Conservation (phyloP, 306 rosid species). For the Sicyos baderoa region DNA sequence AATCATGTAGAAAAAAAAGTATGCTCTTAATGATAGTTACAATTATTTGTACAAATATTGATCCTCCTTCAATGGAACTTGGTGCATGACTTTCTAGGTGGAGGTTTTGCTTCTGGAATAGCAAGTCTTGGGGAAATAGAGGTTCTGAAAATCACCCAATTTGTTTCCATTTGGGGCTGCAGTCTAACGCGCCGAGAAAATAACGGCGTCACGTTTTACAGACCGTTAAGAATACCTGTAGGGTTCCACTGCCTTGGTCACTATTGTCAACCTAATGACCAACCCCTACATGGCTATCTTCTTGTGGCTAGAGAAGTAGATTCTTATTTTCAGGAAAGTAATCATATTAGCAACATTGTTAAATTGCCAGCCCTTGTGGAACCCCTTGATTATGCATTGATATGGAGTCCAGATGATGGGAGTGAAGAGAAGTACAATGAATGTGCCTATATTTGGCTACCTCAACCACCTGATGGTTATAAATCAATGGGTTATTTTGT, state of each 20-base stretch:
- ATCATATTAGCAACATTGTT: constrained; percentile 15
- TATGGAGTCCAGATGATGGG: constrained; percentile 54
- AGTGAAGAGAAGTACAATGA: constrained; percentile 29
- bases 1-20: no score
- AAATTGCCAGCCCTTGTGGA: constrained; percentile 43
- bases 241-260: constrained; percentile 70
- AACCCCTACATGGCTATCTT: constrained; percentile 56
- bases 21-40: not conserved
- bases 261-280: constrained; percentile 53
- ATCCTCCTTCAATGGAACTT: not conserved
- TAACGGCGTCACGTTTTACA: constrained; percentile 49
- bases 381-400: constrained; percentile 61
- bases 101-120: constrained; percentile 64
- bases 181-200: constrained; percentile 28
- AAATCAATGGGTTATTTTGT: constrained; percentile 65
- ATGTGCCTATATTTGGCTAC: constrained; percentile 68
- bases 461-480: constrained; percentile 76
- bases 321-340: constrained; percentile 24
- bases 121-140: constrained; percentile 65
- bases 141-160: constrained; percentile 46
- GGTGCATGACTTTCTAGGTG: constrained; percentile 32
- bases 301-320: constrained; percentile 61
- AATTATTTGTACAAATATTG: not conserved
- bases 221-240: constrained; percentile 61
- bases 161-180: constrained; percentile 57